Base-by-base conservation (phyloP, 1,139 yeast genomes). In the Kodamaea sp. region DNA sequence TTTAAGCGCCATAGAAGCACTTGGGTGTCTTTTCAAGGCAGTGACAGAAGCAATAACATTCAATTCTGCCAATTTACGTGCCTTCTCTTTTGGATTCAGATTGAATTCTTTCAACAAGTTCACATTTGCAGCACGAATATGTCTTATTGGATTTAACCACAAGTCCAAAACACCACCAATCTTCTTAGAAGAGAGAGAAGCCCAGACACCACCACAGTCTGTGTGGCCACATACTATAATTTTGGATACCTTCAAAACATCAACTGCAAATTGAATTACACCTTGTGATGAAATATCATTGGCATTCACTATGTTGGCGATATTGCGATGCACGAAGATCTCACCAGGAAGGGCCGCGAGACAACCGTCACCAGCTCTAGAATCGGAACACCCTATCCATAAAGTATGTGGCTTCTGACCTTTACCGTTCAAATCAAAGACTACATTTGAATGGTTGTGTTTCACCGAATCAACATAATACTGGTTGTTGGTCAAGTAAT, bases 341-440 rank as follows among this genome's bases (percentile, higher is more conserved):
- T 90, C 97, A 30, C 98, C 98, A 2, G 97, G 97, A 38, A 84
- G 66, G 5, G 83, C 79, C 22, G 90, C 90, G 36, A 92, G 65
- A 48, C 89, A 81, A 28, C 70, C 70, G 49, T 92, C 97, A 34
- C 90, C 86, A 39, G 86, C 87, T 48, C 98, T 80, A 9, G 97
- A 88, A 59, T 92, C 98, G 5, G 95, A 81, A 60, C 98, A 92
- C 4, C 97, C 97, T 43, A 92, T 84, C 95, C 97, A 90, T 37
- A 92, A 67, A 8, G 97, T 88, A 59, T 89, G 95, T 13, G 98
- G 98, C 12, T 80, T 62, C 62, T 92, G 98, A 35, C 97, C 97
- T 55, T 78, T 70, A 1, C 80, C 92, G 51, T 89, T 87, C 37
- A 76, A 55, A 31, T 78, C 80, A 55, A 89, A 80, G 11, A 89